phyloP scores from a whole-genome alignment of 2,329 filamentous ascomycete genomes.

The Cercospora sp. region DNA sequence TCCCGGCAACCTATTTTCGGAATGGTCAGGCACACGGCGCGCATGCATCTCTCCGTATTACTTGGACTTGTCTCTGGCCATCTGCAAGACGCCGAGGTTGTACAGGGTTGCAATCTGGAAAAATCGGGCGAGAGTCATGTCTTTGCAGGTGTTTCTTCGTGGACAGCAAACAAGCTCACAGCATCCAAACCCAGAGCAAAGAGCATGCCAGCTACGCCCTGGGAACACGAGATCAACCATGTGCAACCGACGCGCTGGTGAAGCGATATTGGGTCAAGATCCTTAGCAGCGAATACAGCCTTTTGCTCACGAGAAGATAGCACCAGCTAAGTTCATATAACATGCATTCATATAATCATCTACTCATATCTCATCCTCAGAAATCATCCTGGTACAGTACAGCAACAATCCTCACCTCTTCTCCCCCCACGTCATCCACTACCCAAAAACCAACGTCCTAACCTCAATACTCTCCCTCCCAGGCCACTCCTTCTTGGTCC shows the following conservation, averaged over 20 bases:
- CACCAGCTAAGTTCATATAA: neutral
- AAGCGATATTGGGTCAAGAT: too few relatives aligned
- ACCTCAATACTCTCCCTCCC: conserved; percentile 88
- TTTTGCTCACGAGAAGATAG: neutral
- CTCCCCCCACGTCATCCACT: neutral
- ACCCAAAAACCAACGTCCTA: conserved; percentile 73
- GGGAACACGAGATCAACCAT: neutral
- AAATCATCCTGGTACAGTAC: neutral
- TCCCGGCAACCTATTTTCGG: neutral
- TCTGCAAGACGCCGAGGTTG: neutral
- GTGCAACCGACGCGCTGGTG: too few relatives aligned
- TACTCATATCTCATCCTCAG: neutral
- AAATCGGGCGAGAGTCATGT: neutral
- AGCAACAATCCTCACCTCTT: neutral
- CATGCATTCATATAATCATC: neutral
- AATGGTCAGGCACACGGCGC: neutral
- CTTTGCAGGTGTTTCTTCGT: neutral
- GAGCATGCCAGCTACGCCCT: neutral
- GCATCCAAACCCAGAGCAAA: neutral
- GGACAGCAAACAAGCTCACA: neutral
- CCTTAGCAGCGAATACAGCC: too few relatives aligned
- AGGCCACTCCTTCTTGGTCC: conserved; percentile 63
- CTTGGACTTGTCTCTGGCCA: neutral
- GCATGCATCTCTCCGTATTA: neutral
- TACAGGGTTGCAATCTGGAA: neutral